Base-by-base conservation (phyloP, 306 rosid genomes). In the Quercus bicolor region DNA sequence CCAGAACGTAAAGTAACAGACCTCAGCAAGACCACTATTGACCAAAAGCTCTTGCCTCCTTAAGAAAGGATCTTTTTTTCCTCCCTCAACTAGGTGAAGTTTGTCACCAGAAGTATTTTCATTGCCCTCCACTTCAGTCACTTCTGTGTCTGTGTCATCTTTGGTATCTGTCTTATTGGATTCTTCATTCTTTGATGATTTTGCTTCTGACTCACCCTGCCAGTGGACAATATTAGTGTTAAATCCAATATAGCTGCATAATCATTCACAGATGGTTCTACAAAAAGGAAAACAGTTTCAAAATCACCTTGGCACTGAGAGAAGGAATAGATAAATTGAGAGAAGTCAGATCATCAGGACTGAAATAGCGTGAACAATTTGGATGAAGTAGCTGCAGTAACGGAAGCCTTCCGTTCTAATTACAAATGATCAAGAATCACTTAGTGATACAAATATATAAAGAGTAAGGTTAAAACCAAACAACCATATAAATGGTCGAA, bases 1-100 rank as follows among this genome's bases (percentile, higher is more conserved):
- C 59, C 45, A 76, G 45, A 66, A 28, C 70, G 23, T 18, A 64
- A 80, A 82, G 64, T 60, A 82, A 88, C 88, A 68, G 71, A 95
- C 99, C 97, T 95, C 96, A 43, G 97, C 98, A 71, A 95, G 89
- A 64, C 99, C 96, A 48, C 99, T 93, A 76, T 93, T 83, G 86
- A 95, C 88, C 91, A 95, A 86, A 72, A 95, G 85, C 79, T 95
- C 99, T 31, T 86, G 94, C 88, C 99, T 93, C 85, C 97, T 84
- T 18, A 91, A 81, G n/a, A 74, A 60, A 70, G 99, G 98, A 77
- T 95, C 97, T 76, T 95, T 95, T 77, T 92, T 91, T n/a, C 99
- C 98, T 77, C 93, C 86, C 78, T 95, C 98, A 69, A 85, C 90
- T 7, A 80, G 75, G 54, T 79, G 79, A 77, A 83, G 62, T 75